A percentile compares a stretch with the other conserved stretches of the same genome.
These are phyloP conservation scores for Lathyrus aphaca DNA, from an alignment of 306 rosid species.

Conservation along the genomic window DNA sequence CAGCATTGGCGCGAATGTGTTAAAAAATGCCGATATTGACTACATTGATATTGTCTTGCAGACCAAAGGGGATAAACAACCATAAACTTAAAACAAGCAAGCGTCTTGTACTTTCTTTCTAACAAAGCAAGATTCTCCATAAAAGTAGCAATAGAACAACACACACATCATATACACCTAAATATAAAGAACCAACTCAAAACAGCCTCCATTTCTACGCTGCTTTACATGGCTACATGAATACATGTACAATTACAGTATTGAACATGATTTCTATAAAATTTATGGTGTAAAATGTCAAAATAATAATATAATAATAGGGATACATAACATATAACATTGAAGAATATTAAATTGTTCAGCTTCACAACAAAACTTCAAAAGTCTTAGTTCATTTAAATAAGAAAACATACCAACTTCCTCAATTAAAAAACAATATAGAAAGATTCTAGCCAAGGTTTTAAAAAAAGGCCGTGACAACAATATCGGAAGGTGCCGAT, in stretches of 20 bases:
- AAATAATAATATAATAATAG: background rate
- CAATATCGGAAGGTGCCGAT: too few relatives aligned
- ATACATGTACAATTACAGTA: background rate
- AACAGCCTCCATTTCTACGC: background rate
- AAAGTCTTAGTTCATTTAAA: too few relatives aligned
- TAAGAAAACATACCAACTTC: too few relatives aligned
- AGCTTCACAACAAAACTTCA: too few relatives aligned
- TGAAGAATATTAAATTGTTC: too few relatives aligned
- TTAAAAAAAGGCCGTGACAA: too few relatives aligned
- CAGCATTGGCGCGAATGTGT: background rate
- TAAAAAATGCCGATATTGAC: background rate
- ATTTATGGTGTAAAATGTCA: background rate
- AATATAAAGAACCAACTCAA: background rate
- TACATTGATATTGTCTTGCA: background rate
- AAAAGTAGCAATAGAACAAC: background rate
- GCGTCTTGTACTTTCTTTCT: slow-evolving; percentile 8
- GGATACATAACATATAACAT: background rate
- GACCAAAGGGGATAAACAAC: slow-evolving; percentile 14
- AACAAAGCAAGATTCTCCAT: slow-evolving; percentile 11
- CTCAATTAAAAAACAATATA: too few relatives aligned
- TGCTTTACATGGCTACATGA: background rate
- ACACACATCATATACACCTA: slow-evolving; percentile 4
- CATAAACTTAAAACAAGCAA: slow-evolving; percentile 14
- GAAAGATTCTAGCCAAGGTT: too few relatives aligned
- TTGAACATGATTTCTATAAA: background rate